These are phyloP conservation scores for Tulasnella sp. DNA, from an alignment of 768 basidiomycete species.

Conservation along the genomic window DNA sequence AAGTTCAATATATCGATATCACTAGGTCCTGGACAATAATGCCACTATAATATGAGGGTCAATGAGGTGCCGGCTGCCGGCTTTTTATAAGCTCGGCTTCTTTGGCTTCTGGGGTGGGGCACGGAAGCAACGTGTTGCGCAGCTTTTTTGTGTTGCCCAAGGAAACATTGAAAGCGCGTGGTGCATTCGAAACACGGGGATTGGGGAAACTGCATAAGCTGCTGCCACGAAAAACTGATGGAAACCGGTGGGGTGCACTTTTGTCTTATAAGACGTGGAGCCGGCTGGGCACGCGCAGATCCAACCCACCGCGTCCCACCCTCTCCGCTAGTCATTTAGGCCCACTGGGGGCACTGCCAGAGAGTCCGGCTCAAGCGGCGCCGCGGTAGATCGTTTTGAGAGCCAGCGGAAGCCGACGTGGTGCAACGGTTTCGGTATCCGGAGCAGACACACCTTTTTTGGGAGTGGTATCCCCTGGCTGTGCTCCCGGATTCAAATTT, in stretches of 20 bases:
- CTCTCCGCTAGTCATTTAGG: neutral
- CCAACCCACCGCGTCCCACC: neutral
- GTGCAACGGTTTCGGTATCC: neutral
- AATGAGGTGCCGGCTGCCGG: neutral
- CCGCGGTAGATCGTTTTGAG: neutral
- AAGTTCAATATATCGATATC: neutral
- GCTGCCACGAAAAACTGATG: neutral
- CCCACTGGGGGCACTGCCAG: neutral
- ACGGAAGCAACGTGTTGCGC: neutral
- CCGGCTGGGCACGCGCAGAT: neutral
- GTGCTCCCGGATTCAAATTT: neutral
- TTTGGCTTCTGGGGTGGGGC: neutral
- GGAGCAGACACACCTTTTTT: neutral
- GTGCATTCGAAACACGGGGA: neutral
- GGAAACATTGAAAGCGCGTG: neutral
- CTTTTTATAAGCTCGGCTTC: neutral
- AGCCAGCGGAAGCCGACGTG: neutral
- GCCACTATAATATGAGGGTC: neutral
- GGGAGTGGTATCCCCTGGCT: neutral
- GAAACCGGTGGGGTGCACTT: neutral
- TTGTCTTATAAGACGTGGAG: neutral
- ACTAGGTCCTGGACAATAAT: no score
- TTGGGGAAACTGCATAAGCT: neutral
- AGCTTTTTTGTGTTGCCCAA: neutral
- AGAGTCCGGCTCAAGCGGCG: no score